Conservation (phyloP, 352 stramenopile genomes). For the Elongisporangium anandrum region DNA sequence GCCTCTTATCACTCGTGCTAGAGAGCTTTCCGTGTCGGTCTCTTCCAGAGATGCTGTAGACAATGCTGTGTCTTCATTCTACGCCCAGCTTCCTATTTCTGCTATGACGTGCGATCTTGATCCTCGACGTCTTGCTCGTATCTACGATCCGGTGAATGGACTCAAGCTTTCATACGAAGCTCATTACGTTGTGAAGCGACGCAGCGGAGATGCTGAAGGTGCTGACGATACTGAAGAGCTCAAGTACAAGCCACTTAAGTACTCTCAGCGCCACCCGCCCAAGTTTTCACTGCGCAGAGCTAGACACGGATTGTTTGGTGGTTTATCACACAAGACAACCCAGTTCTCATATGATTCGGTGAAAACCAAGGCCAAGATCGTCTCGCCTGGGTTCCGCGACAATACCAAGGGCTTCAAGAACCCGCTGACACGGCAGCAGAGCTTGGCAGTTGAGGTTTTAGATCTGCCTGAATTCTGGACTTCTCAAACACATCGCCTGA, state of each 20-base stretch:
- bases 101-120: slow-evolving; percentile 76
- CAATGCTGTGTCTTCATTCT: slow-evolving; percentile 51
- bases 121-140: slow-evolving; percentile 48
- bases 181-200: slow-evolving; percentile 45
- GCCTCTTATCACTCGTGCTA: slow-evolving; percentile 21
- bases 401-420: slow-evolving; percentile 6
- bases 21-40: slow-evolving; percentile 29
- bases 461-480: slow-evolving; percentile 37
- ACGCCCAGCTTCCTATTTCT: slow-evolving; percentile 55
- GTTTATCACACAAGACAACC: too few species aligned
- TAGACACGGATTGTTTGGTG: too few species aligned
- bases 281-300: slow-evolving; percentile 38
- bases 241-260: slow-evolving; percentile 82
- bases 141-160: slow-evolving; percentile 54
- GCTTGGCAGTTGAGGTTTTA: slow-evolving; percentile 35
- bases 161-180: slow-evolving; percentile 82
- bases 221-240: slow-evolving; percentile 24
- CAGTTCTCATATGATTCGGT: slow-evolving; percentile 3
- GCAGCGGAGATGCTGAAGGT: slow-evolving; percentile 6
- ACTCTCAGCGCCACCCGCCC: slow-evolving; percentile 44
- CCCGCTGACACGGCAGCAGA: slow-evolving; percentile 19
- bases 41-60: slow-evolving; percentile 37
- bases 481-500: slow-evolving; percentile 3
- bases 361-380: slow-evolving; percentile 10
- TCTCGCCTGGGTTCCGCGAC: slow-evolving; percentile 3